A percentile compares a stretch with the other conserved stretches of the same genome.
These are phyloP conservation scores for Phylloporus sp. DNA, from an alignment of 768 basidiomycete species.

Conservation along the genomic window DNA sequence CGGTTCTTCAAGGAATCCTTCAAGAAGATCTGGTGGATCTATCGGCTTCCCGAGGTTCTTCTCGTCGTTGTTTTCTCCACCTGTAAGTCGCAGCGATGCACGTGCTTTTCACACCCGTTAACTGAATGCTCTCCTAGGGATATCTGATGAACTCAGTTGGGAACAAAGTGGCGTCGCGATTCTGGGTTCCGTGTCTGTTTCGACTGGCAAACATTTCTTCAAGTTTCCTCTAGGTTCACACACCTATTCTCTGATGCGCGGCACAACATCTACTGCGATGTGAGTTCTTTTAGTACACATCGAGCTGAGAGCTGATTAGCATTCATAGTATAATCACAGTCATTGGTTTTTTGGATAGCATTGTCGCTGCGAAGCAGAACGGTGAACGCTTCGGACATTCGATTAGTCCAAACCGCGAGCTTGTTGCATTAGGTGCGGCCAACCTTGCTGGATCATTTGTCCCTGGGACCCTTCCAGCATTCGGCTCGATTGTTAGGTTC, in stretches of 20 bases:
- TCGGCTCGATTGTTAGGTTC: conserved; percentile 88
- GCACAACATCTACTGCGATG: conserved; percentile 85
- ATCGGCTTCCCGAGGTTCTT: conserved; percentile 86
- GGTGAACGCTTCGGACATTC: conserved; percentile 80
- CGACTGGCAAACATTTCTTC: conserved; percentile 59
- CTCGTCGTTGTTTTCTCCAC: conserved; percentile 83
- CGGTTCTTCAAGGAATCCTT: conserved; percentile 56
- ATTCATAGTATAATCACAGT: conserved; percentile 63
- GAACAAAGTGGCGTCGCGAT: conserved; percentile 77
- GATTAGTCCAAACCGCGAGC: conserved; percentile 90
- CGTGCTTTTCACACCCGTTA: not conserved
- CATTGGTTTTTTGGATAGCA: conserved; percentile 90
- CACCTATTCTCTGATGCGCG: conserved; percentile 61
- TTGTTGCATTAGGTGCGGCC: conserved; percentile 83
- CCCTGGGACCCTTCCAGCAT: conserved; percentile 87
- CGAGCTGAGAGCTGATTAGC: not conserved
- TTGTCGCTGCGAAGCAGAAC: conserved; percentile 94
- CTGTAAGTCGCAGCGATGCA: conserved; percentile 41
- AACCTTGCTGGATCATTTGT: conserved; percentile 79
- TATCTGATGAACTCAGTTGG: conserved; percentile 71
- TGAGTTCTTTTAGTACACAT: conserved; percentile 25
- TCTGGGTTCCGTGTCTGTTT: conserved; percentile 72
- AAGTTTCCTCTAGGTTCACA: conserved; percentile 64
- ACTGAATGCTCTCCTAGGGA: conserved; percentile 40
- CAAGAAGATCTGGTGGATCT: conserved; percentile 64